These are phyloP conservation scores for Xylariales sp. DNA, from an alignment of 2,329 filamentous ascomycete species.

Conservation along the genomic window DNA sequence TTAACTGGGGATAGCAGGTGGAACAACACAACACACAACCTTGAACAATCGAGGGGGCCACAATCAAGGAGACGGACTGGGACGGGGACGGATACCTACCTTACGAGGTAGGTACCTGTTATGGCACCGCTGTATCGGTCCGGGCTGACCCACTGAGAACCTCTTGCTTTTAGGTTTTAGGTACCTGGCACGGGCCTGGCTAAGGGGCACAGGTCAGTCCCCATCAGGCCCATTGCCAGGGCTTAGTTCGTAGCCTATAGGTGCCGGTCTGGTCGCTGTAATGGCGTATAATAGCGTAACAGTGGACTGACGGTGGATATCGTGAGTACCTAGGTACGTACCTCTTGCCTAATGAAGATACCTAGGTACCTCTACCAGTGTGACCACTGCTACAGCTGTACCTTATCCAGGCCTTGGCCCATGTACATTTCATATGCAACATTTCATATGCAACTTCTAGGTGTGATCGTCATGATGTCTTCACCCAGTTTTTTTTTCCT, in stretches of 20 bases:
- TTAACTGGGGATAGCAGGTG: conserved; percentile 21
- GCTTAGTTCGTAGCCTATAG: conserved; percentile 3
- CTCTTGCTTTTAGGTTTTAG: conserved; percentile 8
- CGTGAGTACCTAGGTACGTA: not conserved
- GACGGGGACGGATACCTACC: conserved; percentile 13
- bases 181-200: conserved; percentile 19
- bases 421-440: not conserved
- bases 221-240: conserved; percentile 21
- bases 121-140: conserved; percentile 30
- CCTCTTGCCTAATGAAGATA: conserved; percentile 17
- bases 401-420: not conserved
- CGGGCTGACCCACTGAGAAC: conserved; percentile 23
- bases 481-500: not conserved
- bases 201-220: not conserved
- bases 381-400: conserved; percentile 3
- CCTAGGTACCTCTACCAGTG: conserved; percentile 5
- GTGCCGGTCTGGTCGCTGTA: not conserved
- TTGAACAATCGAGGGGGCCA: too few relatives aligned
- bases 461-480: conserved; percentile 28
- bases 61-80: not conserved
- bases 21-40: conserved; percentile 5
- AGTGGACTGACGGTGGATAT: not conserved
- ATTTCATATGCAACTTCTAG: conserved; percentile 2
- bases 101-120: conserved; percentile 23
- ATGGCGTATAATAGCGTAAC: too few relatives aligned